Evolutionary conservation across 345 rosid species (phyloP).

Genomic region (Xanthoceras sorbifolium): DNA sequence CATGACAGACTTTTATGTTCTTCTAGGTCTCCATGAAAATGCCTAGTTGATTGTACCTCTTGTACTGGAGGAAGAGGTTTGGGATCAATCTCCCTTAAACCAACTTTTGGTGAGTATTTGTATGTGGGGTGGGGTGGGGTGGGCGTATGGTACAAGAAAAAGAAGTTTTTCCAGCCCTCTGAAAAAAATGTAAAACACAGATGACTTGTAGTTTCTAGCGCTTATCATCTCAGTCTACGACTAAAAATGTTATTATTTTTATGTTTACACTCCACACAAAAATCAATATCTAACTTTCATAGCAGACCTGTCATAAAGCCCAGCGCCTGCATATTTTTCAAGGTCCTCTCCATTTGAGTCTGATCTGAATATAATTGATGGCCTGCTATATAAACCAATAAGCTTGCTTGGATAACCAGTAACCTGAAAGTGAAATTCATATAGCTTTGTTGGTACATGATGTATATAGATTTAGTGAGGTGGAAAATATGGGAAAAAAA

Average conservation of each 20-base stretch:
- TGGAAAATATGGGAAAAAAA: not conserved
- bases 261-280: not conserved
- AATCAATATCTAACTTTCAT: not conserved
- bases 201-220: not conserved
- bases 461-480: not conserved
- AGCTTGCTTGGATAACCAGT: slow-evolving; percentile 45
- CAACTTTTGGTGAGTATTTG: not conserved
- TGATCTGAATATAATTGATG: slow-evolving; percentile 41
- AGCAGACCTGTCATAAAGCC: slow-evolving; percentile 47
- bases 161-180: not conserved
- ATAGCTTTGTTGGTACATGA: not conserved
- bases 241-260: not conserved
- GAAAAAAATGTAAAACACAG: not conserved
- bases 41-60: not conserved
- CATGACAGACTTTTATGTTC: not conserved
- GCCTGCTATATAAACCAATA: slow-evolving; percentile 33
- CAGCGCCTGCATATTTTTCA: slow-evolving; percentile 50
- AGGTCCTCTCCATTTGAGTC: slow-evolving; percentile 53
- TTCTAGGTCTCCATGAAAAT: too few relatives aligned
- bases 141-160: not conserved
- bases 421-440: slow-evolving; percentile 29
- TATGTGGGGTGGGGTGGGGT: not conserved
- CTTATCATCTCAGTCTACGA: not conserved
- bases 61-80: not conserved
- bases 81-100: not conserved